phyloP scores from a whole-genome alignment of 345 rosid species.

The Syzygium aromaticum region DNA sequence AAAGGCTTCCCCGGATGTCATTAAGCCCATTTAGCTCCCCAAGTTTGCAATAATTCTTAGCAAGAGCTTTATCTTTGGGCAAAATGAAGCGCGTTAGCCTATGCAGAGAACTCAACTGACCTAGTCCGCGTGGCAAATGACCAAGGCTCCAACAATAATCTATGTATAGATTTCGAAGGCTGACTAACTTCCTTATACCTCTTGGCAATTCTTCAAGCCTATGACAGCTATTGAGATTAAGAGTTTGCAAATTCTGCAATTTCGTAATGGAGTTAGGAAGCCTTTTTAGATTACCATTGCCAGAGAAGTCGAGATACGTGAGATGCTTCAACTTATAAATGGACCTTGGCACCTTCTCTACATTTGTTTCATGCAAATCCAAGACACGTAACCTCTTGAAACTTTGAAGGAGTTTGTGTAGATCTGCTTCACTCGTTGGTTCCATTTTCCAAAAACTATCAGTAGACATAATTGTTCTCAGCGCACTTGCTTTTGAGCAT shows the following conservation, averaged over 20 bases:
- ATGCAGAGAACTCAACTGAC: neutral
- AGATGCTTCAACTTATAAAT: neutral
- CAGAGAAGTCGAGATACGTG: fast-evolving
- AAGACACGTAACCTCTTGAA: neutral
- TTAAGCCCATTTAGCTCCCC: neutral
- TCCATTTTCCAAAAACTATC: fast-evolving
- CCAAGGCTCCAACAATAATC: fast-evolving
- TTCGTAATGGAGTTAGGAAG: neutral
- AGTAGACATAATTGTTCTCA: fast-evolving
- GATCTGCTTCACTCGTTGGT: fast-evolving
- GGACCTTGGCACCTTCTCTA: neutral
- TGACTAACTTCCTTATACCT: neutral
- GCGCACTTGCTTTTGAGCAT: neutral
- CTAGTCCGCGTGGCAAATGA: neutral
- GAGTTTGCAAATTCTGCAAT: neutral
- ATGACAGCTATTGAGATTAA: fast-evolving
- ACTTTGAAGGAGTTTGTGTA: neutral
- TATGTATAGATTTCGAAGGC: neutral
- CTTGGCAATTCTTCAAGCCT: neutral
- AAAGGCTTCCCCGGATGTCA: fast-evolving
- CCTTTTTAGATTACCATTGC: fast-evolving
- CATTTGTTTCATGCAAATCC: fast-evolving
- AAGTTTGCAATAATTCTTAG: neutral
- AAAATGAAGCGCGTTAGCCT: fast-evolving
- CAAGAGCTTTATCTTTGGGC: neutral